These are phyloP conservation scores for Monilinia vaccinii-corymbosi DNA, from an alignment of 2,329 filamentous ascomycete genomes.

Conservation along the genomic window DNA sequence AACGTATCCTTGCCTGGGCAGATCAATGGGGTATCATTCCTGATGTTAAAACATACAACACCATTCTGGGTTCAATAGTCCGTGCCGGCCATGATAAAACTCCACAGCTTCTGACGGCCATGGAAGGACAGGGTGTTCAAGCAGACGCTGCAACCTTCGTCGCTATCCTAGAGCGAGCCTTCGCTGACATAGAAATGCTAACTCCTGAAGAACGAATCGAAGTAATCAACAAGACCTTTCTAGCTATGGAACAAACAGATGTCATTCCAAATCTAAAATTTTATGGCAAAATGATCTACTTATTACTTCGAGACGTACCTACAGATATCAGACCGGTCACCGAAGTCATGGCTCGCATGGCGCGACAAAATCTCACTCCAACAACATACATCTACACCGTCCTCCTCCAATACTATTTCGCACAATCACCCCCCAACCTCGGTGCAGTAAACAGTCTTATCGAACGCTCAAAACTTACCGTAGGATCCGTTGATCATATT, in stretches of 20 bases:
- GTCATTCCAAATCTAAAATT: conserved; percentile 51
- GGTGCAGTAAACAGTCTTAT: conserved; percentile 52
- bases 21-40: conserved; percentile 36
- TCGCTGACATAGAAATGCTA: conserved; percentile 35
- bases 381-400: conserved; percentile 65
- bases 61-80: conserved; percentile 53
- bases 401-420: conserved; percentile 59
- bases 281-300: conserved; percentile 62
- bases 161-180: conserved; percentile 55
- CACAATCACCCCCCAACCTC: conserved; percentile 47
- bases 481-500: conserved; percentile 39
- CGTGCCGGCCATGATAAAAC: conserved; percentile 41
- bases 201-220: conserved; percentile 40
- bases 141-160: conserved; percentile 65
- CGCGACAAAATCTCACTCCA: conserved; percentile 40
- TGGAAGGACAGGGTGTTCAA: conserved; percentile 45
- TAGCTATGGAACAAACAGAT: conserved; percentile 46
- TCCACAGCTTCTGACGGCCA: conserved; percentile 45
- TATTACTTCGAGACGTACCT: conserved; percentile 38
- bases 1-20: conserved; percentile 43
- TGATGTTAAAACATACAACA: conserved; percentile 51
- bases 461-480: conserved; percentile 32
- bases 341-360: conserved; percentile 55
- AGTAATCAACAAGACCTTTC: conserved; percentile 45
- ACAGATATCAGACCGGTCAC: conserved; percentile 41